Percentiles rank a stretch among this genome's conserved stretches.
Conservation (phyloP, 1,284 basidiomycete genomes). For the Fomitiporia mediterranea region DNA sequence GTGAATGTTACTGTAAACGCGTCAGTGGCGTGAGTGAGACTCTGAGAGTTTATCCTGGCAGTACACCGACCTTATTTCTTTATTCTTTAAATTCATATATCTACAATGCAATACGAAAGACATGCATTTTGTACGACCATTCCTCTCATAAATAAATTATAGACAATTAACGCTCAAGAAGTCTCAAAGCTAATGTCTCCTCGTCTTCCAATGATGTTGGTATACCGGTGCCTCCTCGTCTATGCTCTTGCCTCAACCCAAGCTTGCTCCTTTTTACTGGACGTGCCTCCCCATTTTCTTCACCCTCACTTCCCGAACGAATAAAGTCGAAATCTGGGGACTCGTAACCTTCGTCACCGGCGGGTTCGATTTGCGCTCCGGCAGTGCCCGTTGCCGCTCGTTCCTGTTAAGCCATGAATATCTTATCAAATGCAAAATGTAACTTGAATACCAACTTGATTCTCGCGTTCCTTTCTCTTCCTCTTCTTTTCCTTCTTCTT, state of each 20-base stretch:
- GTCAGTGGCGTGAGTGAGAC: too few species aligned
- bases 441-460: constrained; percentile 43
- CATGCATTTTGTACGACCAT: too few species aligned
- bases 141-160: too few species aligned
- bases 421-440: constrained; percentile 1
- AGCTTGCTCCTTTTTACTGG: constrained; percentile 37
- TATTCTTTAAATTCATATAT: too few species aligned
- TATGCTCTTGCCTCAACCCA: constrained; percentile 28
- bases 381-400: constrained; percentile 27
- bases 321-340: constrained; percentile 66
- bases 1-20: too few species aligned
- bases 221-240: constrained; percentile 10
- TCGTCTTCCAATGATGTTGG: constrained; percentile 41
- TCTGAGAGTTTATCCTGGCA: too few species aligned
- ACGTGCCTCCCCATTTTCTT: constrained; percentile 33
- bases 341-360: constrained; percentile 57
- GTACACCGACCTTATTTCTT: too few species aligned
- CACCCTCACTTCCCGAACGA: constrained; percentile 42
- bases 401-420: constrained; percentile 15
- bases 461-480: constrained; percentile 84
- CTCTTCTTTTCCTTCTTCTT: constrained; percentile 83
- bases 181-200: constrained; percentile 45
- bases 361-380: constrained; percentile 31
- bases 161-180: constrained; percentile 29
- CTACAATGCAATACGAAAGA: too few species aligned